phyloP scores from a whole-genome alignment of 164 flowering plant species.

The Macadamia tetraphylla region DNA sequence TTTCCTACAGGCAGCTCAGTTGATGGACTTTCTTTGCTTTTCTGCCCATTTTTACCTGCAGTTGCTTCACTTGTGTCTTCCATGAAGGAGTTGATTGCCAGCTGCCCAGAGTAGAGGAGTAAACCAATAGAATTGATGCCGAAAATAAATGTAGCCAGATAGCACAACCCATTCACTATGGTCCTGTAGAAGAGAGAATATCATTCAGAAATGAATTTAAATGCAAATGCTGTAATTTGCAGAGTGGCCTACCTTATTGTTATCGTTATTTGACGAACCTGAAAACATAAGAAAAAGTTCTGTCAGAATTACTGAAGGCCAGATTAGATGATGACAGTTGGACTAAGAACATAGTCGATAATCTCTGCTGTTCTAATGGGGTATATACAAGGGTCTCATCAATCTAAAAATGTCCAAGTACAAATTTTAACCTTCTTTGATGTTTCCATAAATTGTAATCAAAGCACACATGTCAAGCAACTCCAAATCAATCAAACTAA shows the following conservation, averaged over 20 bases:
- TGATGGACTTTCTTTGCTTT: slow-evolving; percentile 11
- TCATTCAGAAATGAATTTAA: neutral
- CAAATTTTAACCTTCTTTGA: too few species aligned
- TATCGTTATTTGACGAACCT: slow-evolving; percentile 94
- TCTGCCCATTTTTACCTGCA: slow-evolving; percentile 17
- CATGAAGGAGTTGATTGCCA: slow-evolving; percentile 61
- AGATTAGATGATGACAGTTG: neutral
- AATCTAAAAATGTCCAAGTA: too few species aligned
- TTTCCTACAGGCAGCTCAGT: slow-evolving; percentile 20
- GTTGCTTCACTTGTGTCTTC: slow-evolving; percentile 29
- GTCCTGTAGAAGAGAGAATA: slow-evolving; percentile 52
- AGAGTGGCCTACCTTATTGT: slow-evolving; percentile 60
- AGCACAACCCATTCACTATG: slow-evolving; percentile 80
- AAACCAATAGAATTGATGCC: slow-evolving; percentile 76
- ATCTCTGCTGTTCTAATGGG: too few species aligned
- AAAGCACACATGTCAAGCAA: too few species aligned
- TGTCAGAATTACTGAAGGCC: neutral
- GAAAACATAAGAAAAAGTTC: slow-evolving; percentile 23
- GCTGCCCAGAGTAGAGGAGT: slow-evolving; percentile 78
- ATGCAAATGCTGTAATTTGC: neutral
- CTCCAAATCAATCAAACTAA: too few species aligned
- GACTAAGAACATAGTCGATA: too few species aligned
- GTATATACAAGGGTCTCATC: too few species aligned
- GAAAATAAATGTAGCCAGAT: slow-evolving; percentile 93
- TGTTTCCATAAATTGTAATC: too few species aligned